These are phyloP conservation scores for Lyophyllum decastes DNA, from an alignment of 768 basidiomycete species.

Conservation along the genomic window DNA sequence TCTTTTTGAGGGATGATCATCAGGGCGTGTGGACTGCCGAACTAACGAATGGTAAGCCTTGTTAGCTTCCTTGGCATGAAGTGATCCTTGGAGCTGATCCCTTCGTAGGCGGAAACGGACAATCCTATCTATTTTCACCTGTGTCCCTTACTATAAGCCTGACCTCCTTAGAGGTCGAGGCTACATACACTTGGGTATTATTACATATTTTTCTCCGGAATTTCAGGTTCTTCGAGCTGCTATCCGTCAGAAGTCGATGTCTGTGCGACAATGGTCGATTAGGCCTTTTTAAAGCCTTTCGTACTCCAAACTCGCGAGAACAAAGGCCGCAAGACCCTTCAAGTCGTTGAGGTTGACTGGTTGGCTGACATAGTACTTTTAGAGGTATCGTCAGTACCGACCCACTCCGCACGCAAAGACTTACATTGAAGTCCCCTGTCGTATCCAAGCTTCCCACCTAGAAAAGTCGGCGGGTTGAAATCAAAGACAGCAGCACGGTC, in stretches of 20 bases:
- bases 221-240: neutral
- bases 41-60: neutral
- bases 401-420: constrained; percentile 1
- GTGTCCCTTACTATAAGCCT: neutral
- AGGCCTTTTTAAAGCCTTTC: constrained; percentile 33
- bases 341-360: constrained; percentile 42
- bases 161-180: neutral
- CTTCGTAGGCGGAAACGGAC: neutral
- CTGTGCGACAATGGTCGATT: too few species aligned
- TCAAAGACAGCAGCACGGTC: neutral
- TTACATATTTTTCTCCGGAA: neutral
- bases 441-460: constrained; percentile 44
- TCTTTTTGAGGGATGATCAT: neutral
- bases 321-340: constrained; percentile 46
- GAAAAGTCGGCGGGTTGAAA: neutral
- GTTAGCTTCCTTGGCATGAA: neutral
- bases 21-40: neutral
- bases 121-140: neutral
- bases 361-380: constrained; percentile 46
- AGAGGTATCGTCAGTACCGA: neutral
- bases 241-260: too few species aligned
- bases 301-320: constrained; percentile 47
- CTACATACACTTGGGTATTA: neutral
- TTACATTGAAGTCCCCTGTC: constrained; percentile 38
- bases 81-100: neutral